Base-by-base conservation (phyloP, 257 asterid genomes). In the Mentha longifolia region DNA sequence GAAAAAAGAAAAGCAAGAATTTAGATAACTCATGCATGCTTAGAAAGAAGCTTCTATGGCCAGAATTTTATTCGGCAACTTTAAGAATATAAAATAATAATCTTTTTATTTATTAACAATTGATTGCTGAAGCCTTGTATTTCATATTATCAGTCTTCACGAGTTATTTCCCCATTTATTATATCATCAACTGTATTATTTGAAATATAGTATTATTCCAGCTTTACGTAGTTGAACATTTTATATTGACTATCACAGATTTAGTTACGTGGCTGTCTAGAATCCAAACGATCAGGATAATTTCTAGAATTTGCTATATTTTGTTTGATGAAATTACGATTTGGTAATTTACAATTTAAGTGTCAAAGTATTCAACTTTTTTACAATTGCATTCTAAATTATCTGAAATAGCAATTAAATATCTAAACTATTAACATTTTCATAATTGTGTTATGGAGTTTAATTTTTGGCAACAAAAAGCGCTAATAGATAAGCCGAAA, bases 11-110 rank as follows among this genome's bases (percentile, higher is more conserved):
- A 50, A 33, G 69, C 46, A 67, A 61, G 35, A 78, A 49, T 60
- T 7, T 43, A 10, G 51, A 33, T 31, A 58, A 19, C 57, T 20
- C 51, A 47, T 19, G 9, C 22, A 57, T 55, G 28, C 17, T 1
- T n/a, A 17, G 17, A 68, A 63, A 69, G 82, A 78, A 78, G 76
- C 57, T 73, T 74, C 76, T 56, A 60, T 33, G 57, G 58, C 37
- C 52, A 22, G 25, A 59, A 59, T 75, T 68, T 61, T 35, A 49
- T 59, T 45, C n/a, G 51, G 25, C 63, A 67, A 56, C 35, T 45
- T 35, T 33, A 50, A n/a, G 61, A 2, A 51, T n/a, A n/a, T n/a
- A 51, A 73, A 30, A 0, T n/a, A n/a, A n/a, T n/a, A 3, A 10
- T 0, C 15, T 59, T 7, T 14, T 41, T 5, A 14, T 3, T 49